Conservation (phyloP, 2,329 filamentous ascomycete genomes). For the Microdochium paspali region DNA sequence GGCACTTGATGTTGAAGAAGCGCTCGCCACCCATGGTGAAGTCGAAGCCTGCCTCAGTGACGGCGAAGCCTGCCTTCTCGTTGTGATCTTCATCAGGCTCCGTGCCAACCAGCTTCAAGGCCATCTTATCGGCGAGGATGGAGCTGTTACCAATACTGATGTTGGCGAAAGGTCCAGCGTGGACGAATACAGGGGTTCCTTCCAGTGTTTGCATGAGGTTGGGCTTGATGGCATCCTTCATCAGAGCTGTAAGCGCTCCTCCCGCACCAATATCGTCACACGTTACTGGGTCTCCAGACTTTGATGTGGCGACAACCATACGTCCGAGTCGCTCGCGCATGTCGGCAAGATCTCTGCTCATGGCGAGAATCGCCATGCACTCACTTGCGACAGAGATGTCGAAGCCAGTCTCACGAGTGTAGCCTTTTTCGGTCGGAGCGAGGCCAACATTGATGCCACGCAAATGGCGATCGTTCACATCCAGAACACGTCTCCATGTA, state of each 20-base stretch:
- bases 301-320: conserved; percentile 91
- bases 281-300: conserved; percentile 79
- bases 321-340: conserved; percentile 88
- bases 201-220: conserved; percentile 98
- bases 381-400: conserved; percentile 97
- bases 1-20: conserved; percentile 99
- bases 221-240: conserved; percentile 98
- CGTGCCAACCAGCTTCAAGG: conserved; percentile 89
- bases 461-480: conserved; percentile 94
- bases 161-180: conserved; percentile 95
- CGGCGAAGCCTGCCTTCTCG: conserved; percentile 80
- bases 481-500: conserved; percentile 90
- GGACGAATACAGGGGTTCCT: conserved; percentile 94
- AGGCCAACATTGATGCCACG: conserved; percentile 82
- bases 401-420: conserved; percentile 82
- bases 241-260: conserved; percentile 84
- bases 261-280: conserved; percentile 92
- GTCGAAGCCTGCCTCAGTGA: conserved; percentile 96
- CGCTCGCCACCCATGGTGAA: conserved; percentile 99
- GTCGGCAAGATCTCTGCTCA: conserved; percentile 79
- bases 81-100: conserved; percentile 82
- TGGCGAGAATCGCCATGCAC: conserved; percentile 94
- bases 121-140: conserved; percentile 88
- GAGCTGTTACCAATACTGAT: conserved; percentile 97
- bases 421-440: conserved; percentile 83